Evolutionary conservation across 371 early-diverging fungal genomes (phyloP).

Genomic region (Mucor piriformis): DNA sequence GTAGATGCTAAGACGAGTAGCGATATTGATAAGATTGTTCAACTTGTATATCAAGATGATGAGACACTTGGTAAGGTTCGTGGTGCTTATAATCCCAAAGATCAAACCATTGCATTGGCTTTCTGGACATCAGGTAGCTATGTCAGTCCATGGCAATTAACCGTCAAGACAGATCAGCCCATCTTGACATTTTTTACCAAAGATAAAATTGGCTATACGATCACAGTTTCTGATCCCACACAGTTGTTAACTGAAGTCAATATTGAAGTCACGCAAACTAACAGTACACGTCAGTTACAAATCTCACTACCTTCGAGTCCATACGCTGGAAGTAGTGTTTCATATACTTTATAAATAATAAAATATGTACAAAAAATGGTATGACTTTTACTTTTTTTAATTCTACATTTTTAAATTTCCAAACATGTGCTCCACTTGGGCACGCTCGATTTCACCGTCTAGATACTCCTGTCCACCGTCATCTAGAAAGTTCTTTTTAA

Average conservation of each 20-base stretch:
- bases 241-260: slow-evolving; percentile 18
- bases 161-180: slow-evolving; percentile 9
- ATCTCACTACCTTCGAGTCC: slow-evolving; percentile 12
- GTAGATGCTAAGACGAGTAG: slow-evolving; percentile 3
- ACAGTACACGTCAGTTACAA: background rate
- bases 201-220: background rate
- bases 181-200: slow-evolving; percentile 16
- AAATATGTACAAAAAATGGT: background rate
- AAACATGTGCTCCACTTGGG: slow-evolving; percentile 38
- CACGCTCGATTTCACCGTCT: slow-evolving; percentile 39
- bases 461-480: slow-evolving; percentile 36
- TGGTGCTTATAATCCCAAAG: slow-evolving; percentile 12
- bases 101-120: slow-evolving; percentile 16
- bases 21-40: background rate
- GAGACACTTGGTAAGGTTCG: slow-evolving; percentile 4
- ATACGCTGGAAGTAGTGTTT: slow-evolving; percentile 17
- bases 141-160: slow-evolving; percentile 1
- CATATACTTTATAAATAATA: slow-evolving; percentile 5
- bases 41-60: slow-evolving; percentile 16
- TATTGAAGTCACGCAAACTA: background rate
- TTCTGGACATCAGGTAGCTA: slow-evolving; percentile 27
- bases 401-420: slow-evolving; percentile 32
- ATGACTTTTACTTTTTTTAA: background rate
- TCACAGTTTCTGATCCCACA: slow-evolving; percentile 34
- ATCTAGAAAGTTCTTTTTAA: slow-evolving; percentile 40